Base-by-base conservation (phyloP, 2,329 filamentous ascomycete genomes). In the Penicillium polonicum region DNA sequence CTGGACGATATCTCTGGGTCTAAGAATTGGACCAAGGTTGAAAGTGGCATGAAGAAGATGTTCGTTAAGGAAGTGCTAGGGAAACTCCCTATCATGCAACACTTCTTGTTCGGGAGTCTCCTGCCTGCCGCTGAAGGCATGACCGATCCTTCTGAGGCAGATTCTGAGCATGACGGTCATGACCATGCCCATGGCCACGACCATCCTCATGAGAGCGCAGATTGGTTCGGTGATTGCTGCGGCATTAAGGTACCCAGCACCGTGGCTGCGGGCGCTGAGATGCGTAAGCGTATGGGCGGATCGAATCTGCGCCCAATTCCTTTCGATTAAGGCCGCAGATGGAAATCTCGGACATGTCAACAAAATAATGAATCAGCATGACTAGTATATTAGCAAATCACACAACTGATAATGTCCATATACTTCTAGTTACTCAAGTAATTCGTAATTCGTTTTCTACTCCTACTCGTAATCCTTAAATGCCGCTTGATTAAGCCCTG, bases 21-120 rank as follows among this genome's bases (percentile, higher is more conserved):
- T 17, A 92, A 91, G 73, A 90, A 83, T 39, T 99, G 94, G 94
- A 79, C 76, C 63, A 99, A 99, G 80, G 89, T 99, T 49, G 92
- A 97, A 73, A 88, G 83, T 27, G 94, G 94, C 7, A 97, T 99
- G 95, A 85, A 90, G 60, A 90, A 91, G 65, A 99, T 99, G 95
- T 97, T 97, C 71, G 83, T 93, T 51, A 90, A 88, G 41, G 94
- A 99, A 75, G 93, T 99, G 0, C 76, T 99, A 51, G 87, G 89
- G 33, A 99, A 99, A 76, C 74, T 99, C 55, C 94, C 94, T 0
- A 93, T 99, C 43, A 97, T 97, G 92, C 94, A 99, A 77, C 95
- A 99, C 74, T 99, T 99, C 68, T 71, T 99, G 54, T 99, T 99
- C 70, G 94, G 94, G 0, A 88, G 87, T 9, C 76, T 99, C 50